phyloP scores from a whole-genome alignment of 192 early-diverging fungal genomes.

The Umbelopsis isabellina region DNA sequence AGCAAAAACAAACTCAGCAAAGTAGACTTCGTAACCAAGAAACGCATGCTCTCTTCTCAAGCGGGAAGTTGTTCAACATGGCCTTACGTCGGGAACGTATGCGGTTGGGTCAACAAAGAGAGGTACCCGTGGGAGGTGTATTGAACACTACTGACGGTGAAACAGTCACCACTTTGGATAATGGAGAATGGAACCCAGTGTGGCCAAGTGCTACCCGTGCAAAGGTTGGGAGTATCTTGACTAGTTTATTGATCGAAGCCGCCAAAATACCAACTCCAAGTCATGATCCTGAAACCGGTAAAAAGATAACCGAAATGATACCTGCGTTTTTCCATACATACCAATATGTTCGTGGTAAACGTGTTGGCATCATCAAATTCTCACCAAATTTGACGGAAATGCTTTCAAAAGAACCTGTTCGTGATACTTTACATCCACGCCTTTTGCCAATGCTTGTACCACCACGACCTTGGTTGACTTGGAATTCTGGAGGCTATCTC shows the following conservation, averaged over 20 bases:
- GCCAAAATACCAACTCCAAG: constrained; percentile 68
- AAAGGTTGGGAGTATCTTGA: constrained; percentile 55
- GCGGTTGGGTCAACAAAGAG: constrained; percentile 56
- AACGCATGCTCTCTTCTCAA: constrained; percentile 73
- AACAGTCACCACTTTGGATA: constrained; percentile 28
- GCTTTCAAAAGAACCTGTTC: constrained; percentile 60
- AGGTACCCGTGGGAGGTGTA: constrained; percentile 10
- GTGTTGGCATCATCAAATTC: constrained; percentile 73
- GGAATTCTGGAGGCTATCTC: constrained; percentile 85
- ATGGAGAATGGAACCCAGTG: constrained; percentile 35
- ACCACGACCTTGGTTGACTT: constrained; percentile 89
- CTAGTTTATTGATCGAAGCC: constrained; percentile 66
- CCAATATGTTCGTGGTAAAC: constrained; percentile 61
- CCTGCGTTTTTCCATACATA: constrained; percentile 83
- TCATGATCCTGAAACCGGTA: constrained; percentile 58
- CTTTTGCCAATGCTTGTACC: constrained; percentile 93
- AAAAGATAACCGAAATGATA: constrained; percentile 60
- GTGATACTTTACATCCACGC: constrained; percentile 67
- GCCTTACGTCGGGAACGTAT: constrained; percentile 71
- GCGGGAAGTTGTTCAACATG: constrained; percentile 82
- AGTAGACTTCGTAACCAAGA: constrained; percentile 46
- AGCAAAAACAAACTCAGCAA: constrained; percentile 61
- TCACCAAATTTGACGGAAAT: constrained; percentile 70
- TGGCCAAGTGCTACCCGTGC: constrained; percentile 45
- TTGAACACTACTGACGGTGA: constrained; percentile 6